phyloP scores from a whole-genome alignment of 2,329 filamentous ascomycete genomes.

The Calonectria pseudoturangicola region DNA sequence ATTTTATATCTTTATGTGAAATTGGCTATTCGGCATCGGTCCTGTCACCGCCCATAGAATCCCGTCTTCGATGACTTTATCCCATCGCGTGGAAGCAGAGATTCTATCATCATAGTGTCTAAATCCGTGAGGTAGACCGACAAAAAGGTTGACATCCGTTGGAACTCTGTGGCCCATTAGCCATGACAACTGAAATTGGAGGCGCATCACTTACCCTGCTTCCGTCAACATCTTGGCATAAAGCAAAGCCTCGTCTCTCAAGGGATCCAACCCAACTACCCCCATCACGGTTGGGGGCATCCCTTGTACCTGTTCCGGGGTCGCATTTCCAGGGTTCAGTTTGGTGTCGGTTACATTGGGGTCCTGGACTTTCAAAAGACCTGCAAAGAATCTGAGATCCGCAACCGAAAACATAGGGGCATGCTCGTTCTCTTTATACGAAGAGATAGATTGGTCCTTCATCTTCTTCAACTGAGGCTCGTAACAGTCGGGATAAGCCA shows the following conservation, averaged over 20 bases:
- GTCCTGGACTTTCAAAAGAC: conserved; percentile 52
- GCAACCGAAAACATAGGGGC: conserved; percentile 69
- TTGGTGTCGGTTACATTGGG: conserved; percentile 57
- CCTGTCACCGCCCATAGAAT: conserved; percentile 33
- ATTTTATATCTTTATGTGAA: conserved; percentile 32
- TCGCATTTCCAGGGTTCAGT: conserved; percentile 62
- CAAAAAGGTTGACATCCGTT: conserved; percentile 40
- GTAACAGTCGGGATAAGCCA: conserved; percentile 56
- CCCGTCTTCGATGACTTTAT: conserved; percentile 39
- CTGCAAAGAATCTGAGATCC: conserved; percentile 46
- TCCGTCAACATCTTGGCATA: conserved; percentile 65
- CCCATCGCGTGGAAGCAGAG: conserved; percentile 37
- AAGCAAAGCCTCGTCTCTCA: conserved; percentile 68
- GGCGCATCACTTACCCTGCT: conserved; percentile 60
- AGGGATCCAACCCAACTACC: conserved; percentile 66
- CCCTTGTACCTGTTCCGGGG: conserved; percentile 58
- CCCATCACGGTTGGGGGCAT: conserved; percentile 66
- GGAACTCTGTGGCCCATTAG: conserved; percentile 47
- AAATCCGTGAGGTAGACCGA: conserved; percentile 41
- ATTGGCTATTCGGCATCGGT: conserved; percentile 22
- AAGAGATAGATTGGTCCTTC: conserved; percentile 63
- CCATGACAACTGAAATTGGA: background rate
- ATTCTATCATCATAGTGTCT: conserved; percentile 36
- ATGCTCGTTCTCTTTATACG: conserved; percentile 65
- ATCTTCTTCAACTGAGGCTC: conserved; percentile 59